A percentile compares a stretch with the other conserved stretches of the same genome.
Conservation (phyloP, 1,139 yeast species). For the Kodamaea anthophila region DNA sequence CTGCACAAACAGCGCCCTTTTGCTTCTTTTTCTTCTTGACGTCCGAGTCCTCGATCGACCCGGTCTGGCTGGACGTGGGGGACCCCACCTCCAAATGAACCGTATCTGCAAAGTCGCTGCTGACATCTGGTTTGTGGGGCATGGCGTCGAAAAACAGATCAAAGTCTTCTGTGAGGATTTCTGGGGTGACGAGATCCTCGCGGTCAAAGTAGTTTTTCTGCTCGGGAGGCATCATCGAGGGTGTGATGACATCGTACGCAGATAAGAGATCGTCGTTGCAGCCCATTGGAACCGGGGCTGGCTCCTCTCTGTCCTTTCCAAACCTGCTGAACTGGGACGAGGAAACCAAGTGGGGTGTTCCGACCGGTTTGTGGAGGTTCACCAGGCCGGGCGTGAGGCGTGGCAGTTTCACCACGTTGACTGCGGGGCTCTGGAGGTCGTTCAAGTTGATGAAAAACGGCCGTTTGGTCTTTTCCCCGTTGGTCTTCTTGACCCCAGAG, state of each 20-base stretch:
- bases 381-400: slow-evolving; percentile 7
- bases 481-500: slow-evolving; percentile 6
- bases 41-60: slow-evolving; percentile 1
- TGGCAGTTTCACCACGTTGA: slow-evolving; percentile 5
- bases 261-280: background rate
- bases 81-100: slow-evolving; percentile 1
- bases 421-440: slow-evolving; percentile 7
- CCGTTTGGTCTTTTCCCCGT: slow-evolving; percentile 8
- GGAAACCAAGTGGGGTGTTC: slow-evolving; percentile 5
- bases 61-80: slow-evolving; percentile 2
- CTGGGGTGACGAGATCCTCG: slow-evolving; percentile 2
- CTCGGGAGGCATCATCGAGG: slow-evolving; percentile 39
- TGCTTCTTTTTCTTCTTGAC: slow-evolving; percentile 13
- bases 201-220: slow-evolving; percentile 11
- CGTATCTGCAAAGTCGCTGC: background rate
- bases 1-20: slow-evolving; percentile 38
- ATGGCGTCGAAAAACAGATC: slow-evolving; percentile 4
- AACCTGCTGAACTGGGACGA: slow-evolving; percentile 3
- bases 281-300: background rate
- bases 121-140: background rate
- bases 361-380: slow-evolving; percentile 4
- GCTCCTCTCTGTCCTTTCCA: slow-evolving; percentile 3
- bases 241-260: slow-evolving; percentile 22
- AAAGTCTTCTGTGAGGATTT: slow-evolving; percentile 1
- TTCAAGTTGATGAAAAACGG: slow-evolving; percentile 13